phyloP scores from a whole-genome alignment of 441 rosid species.

The Macaranga tanarius region DNA sequence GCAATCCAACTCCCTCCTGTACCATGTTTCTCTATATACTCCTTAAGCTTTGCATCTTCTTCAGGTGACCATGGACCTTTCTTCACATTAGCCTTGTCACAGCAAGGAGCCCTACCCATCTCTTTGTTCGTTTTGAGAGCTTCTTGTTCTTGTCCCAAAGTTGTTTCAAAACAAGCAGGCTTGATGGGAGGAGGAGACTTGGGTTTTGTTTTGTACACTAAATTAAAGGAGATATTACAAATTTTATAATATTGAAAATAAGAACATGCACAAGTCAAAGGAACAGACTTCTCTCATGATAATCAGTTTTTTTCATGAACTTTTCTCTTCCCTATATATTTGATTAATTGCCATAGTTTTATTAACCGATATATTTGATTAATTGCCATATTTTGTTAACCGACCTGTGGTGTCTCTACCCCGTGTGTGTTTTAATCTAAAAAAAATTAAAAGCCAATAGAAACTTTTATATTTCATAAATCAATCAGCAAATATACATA shows the following conservation, averaged over 20 bases:
- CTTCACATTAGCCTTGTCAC: conserved; percentile 84
- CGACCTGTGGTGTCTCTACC: no score
- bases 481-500: conserved; percentile 1
- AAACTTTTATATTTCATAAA: conserved; percentile 25
- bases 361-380: not conserved
- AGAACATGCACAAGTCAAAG: conserved; percentile 44
- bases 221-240: not conserved
- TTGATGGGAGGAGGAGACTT: not conserved
- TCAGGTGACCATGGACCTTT: conserved; percentile 92
- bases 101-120: conserved; percentile 93
- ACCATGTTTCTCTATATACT: conserved; percentile 54
- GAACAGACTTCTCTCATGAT: conserved; percentile 14
- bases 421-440: no score
- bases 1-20: conserved; percentile 82
- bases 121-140: conserved; percentile 5
- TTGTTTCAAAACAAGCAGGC: not conserved
- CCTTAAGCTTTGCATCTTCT: conserved; percentile 77
- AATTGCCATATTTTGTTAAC: no score
- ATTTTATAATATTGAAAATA: conserved; percentile 5
- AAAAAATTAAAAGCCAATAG: conserved; percentile 22
- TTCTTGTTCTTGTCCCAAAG: not conserved
- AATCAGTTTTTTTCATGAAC: not conserved
- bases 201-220: not conserved
- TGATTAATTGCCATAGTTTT: not conserved
- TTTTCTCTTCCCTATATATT: not conserved